Evolutionary conservation across 352 stramenopile species (phyloP).

Genomic region (Globisporangium nagaii): DNA sequence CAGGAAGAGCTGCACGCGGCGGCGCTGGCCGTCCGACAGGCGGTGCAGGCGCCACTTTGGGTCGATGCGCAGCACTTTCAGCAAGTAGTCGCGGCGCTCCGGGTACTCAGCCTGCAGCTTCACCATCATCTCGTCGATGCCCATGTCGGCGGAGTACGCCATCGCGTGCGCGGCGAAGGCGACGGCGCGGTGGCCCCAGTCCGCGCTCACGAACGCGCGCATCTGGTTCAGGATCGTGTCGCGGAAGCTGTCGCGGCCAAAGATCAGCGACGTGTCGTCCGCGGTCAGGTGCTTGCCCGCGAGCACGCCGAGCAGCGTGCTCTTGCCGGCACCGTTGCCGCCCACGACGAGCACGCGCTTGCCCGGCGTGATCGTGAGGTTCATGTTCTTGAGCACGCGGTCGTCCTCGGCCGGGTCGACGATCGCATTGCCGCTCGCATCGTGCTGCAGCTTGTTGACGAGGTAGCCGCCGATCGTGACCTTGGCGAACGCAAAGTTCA

Average conservation of each 20-base stretch:
- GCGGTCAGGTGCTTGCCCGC: constrained; percentile 93
- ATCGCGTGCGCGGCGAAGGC: constrained; percentile 91
- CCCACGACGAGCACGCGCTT: constrained; percentile 92
- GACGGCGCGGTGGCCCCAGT: constrained; percentile 95
- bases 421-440: constrained; percentile 11
- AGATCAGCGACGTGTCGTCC: constrained; percentile 70
- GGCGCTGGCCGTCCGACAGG: constrained; percentile 76
- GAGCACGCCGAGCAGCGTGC: constrained; percentile 92
- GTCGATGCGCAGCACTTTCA: constrained; percentile 95
- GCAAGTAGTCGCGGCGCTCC: constrained; percentile 90
- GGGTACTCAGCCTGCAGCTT: constrained; percentile 92
- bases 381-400: constrained; percentile 85
- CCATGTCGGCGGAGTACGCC: constrained; percentile 92
- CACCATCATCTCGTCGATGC: constrained; percentile 96
- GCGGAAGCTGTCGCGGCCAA: constrained; percentile 93
- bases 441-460: constrained; percentile 52
- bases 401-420: constrained; percentile 26
- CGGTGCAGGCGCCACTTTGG: constrained; percentile 86
- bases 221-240: constrained; percentile 93
- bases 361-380: constrained; percentile 71
- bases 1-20: constrained; percentile 95
- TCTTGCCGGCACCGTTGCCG: constrained; percentile 95
- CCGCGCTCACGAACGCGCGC: constrained; percentile 92
- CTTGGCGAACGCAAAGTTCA: constrained; percentile 77
- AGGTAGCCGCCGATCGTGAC: constrained; percentile 58